phyloP scores from a whole-genome alignment of 148 eudicot genomes.

The Vaccinium macrocarpon region DNA sequence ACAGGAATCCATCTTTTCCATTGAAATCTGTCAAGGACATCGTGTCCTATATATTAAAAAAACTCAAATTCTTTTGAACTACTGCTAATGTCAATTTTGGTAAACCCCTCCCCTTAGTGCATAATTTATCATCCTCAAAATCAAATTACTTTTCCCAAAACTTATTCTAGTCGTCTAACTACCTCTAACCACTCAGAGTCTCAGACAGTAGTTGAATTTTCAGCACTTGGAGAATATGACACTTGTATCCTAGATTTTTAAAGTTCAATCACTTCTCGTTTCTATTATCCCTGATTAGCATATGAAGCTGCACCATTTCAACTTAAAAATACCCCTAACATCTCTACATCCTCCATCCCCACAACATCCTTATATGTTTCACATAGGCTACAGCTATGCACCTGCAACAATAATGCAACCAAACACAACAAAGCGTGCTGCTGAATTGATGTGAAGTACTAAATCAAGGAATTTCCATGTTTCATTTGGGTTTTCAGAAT shows the following conservation, averaged over 20 bases:
- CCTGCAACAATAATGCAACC: neutral
- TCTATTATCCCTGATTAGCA: neutral
- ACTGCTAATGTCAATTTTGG: neutral
- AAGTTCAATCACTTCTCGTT: neutral
- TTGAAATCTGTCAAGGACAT: neutral
- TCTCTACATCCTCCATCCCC: neutral
- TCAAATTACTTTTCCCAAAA: neutral
- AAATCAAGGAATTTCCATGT: neutral
- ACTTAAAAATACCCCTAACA: neutral
- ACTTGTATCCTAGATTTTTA: neutral
- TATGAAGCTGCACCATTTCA: neutral
- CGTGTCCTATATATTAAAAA: neutral
- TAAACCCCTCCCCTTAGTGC: neutral
- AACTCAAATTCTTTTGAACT: neutral
- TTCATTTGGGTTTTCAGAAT: neutral
- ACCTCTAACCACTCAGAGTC: neutral
- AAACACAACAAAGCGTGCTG: neutral
- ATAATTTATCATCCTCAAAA: neutral
- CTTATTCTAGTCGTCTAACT: neutral
- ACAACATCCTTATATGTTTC: neutral
- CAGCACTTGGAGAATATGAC: neutral
- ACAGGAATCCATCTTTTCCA: neutral
- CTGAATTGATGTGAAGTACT: neutral
- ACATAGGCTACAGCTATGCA: neutral
- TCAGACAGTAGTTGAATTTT: neutral